Conservation (phyloP, 2,329 filamentous ascomycete genomes). For the Monilinia aucupariae region DNA sequence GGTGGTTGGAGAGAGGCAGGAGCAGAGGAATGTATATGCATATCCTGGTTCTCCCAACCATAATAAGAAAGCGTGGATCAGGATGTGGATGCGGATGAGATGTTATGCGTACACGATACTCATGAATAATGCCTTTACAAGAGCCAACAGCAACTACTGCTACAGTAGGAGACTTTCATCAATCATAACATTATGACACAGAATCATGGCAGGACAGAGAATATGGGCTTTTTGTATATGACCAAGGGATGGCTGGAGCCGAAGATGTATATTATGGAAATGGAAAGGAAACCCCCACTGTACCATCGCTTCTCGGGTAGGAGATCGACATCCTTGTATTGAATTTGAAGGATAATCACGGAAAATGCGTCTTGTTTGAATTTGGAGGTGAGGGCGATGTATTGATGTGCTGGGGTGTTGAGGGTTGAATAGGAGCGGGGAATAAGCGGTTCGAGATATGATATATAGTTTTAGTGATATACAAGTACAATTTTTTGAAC, state of each 20-base stretch:
- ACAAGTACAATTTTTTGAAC: too few species aligned
- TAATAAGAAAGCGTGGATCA: background rate
- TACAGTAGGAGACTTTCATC: background rate
- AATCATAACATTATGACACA: background rate
- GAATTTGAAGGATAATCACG: background rate
- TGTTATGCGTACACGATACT: slow-evolving; percentile 2
- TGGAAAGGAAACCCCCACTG: background rate
- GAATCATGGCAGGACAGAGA: background rate
- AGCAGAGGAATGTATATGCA: background rate
- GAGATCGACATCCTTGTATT: background rate
- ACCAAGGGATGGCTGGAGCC: background rate
- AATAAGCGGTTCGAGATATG: too few species aligned
- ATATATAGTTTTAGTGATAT: background rate
- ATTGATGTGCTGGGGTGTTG: background rate
- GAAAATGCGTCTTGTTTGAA: background rate
- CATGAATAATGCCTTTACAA: slow-evolving; percentile 2
- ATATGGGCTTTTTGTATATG: background rate
- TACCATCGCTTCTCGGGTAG: background rate
- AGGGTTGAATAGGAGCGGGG: background rate
- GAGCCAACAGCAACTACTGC: background rate
- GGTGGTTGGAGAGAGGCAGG: background rate
- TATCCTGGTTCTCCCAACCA: background rate
- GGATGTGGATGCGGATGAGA: background rate
- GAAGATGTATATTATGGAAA: background rate
- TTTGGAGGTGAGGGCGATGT: background rate